phyloP scores from a whole-genome alignment of 345 rosid genomes.

The Capsella bursapastoris region DNA sequence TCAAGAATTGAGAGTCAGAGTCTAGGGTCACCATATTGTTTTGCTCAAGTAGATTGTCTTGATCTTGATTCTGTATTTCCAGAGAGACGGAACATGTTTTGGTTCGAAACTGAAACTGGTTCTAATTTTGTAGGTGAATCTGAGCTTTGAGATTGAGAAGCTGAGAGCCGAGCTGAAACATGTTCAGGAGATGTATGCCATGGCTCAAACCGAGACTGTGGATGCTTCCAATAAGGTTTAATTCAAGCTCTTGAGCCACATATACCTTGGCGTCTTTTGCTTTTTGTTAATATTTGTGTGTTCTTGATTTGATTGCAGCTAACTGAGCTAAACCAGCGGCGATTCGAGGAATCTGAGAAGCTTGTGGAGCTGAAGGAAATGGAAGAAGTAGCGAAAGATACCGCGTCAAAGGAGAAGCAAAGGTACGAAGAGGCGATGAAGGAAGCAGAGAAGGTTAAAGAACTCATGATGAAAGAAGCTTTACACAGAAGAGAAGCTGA shows the following conservation, averaged over 20 bases:
- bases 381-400: slow-evolving; percentile 60
- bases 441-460: slow-evolving; percentile 59
- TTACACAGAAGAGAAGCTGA: slow-evolving; percentile 63
- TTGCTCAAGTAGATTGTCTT: not conserved
- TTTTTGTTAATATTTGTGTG: not conserved
- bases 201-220: slow-evolving; percentile 75
- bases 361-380: slow-evolving; percentile 56
- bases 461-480: slow-evolving; percentile 62
- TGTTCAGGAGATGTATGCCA: slow-evolving; percentile 73
- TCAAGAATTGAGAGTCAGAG: not conserved
- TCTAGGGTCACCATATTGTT: not conserved
- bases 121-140: slow-evolving; percentile 52
- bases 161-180: slow-evolving; percentile 84
- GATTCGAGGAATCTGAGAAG: slow-evolving; percentile 57
- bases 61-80: not conserved
- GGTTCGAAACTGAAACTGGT: not conserved
- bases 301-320: slow-evolving; percentile 50
- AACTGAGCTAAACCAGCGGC: slow-evolving; percentile 52
- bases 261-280: not conserved
- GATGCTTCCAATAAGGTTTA: slow-evolving; percentile 83
- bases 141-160: slow-evolving; percentile 87
- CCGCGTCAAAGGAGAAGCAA: slow-evolving; percentile 64
- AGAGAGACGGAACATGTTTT: slow-evolving; percentile 5
- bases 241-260: not conserved
- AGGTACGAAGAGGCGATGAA: slow-evolving; percentile 60